Evolutionary conservation across 495 filamentous ascomycete species (phyloP), one percentile per base, ranked within the genome.

Genomic region (Wilcoxina mikolae): DNA sequence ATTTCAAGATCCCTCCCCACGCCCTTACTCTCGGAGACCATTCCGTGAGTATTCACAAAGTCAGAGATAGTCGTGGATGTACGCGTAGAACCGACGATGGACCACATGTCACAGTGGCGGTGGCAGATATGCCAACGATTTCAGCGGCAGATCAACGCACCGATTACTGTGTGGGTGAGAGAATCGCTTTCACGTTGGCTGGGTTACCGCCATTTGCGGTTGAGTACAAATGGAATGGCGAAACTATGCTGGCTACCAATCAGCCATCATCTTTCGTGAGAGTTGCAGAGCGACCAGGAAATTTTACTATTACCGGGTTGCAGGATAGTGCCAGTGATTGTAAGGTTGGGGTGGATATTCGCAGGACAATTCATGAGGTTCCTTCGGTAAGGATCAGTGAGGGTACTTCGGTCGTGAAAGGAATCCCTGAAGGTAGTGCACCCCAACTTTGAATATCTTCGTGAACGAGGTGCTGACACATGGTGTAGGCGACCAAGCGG

Each of bases 121-220:
- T 98, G 5, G 89, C 85, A 52, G 87, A 96, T 58, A 85, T 91
- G 3, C 91, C 91, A 11, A 83, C 86, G 12, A 93, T 95, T 57
- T 82, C 87, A 48, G 76, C 82, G 7, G 71, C 77, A 22, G 74
- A 94, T n/a, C 80, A 81, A n/a, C 82, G 81, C 57, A 71, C 74
- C 4, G 85, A 96, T 69, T 94, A 93, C 72, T 98, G 91, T 70
- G 89, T 96, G 27, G 91, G 91, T 47, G 90, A 98, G 63, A 80
- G 86, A 29, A 81, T 96, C 56, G 82, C 85, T 2, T 98, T 91
- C 70, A 83, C 84, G 0, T 78, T 98, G 17, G 84, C 86, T 0
- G 91, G 91, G 28, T 79, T 82, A 49, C 79, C 85, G 25, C 91
- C 91, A 2, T 98, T 96, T 71, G 83, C 87, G 22, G 81, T 98